Evolutionary conservation across 768 basidiomycete genomes (phyloP), one percentile per base, ranked within the genome.

Genomic region (Vararia minispora): DNA sequence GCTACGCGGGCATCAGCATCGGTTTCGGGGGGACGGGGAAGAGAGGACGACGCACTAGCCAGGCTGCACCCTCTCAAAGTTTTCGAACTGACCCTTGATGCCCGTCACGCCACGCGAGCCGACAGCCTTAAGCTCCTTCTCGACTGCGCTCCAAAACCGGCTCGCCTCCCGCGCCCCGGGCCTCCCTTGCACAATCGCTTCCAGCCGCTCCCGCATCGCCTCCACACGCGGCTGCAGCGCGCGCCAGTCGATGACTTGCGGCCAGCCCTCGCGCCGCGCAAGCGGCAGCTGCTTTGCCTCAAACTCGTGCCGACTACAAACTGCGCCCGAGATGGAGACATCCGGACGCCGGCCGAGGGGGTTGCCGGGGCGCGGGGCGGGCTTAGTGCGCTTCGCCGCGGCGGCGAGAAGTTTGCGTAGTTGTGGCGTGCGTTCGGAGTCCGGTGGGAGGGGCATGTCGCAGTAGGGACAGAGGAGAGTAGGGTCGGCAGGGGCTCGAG

Each of bases 61-160:
- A 20, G 89, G 87, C 50, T 88, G 83, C 4, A 76, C 74, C 59
- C 77, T 81, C 48, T 86, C 74, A 49, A 92, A 92, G 47, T 63
- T 83, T 13, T 72, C 68, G 49, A 80, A 87, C 50, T 91, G 87
- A 2, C 74, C 83, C 31, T 68, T 71, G 34, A 84, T 71, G 28
- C 85, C 79, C 1, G 70, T 67, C 13, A 74, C 74, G 10, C 72
- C 72, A 33, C 76, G 71, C 21, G 73, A 68, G 0, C 86, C 87
- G 41, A 76, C 76, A 46, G 61, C 58, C 54, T 71, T 72, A 33
- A 87, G 63, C 42, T 79, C 77, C 34, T 64, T 63, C 55, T 75
- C 64, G 6, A 79, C 57, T 24, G 84, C 79, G 28, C 52, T 60
- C 83, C 83, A 90, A 52, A 87, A 87, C 2, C 72, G 48, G 44